Conservation (phyloP, 495 filamentous ascomycete genomes). For the Amniculicola lignicola region DNA sequence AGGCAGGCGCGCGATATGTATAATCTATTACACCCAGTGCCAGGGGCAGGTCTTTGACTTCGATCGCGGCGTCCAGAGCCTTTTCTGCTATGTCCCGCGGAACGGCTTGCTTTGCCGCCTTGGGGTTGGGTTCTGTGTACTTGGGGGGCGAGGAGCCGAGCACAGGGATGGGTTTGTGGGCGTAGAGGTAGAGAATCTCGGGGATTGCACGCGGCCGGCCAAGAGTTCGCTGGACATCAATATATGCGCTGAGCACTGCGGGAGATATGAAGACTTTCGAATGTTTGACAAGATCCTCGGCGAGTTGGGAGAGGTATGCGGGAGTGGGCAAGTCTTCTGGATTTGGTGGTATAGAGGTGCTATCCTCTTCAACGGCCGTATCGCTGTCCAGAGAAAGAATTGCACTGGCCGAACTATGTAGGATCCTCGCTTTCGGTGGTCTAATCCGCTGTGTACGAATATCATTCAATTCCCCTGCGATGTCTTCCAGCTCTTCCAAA, state of each 20-base stretch:
- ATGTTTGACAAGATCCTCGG: slow-evolving; percentile 65
- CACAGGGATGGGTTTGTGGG: slow-evolving; percentile 72
- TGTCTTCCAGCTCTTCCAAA: slow-evolving; percentile 15
- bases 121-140: slow-evolving; percentile 63
- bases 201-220: slow-evolving; percentile 70
- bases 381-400: slow-evolving; percentile 38
- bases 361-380: slow-evolving; percentile 2
- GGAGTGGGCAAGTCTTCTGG: slow-evolving; percentile 14
- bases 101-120: slow-evolving; percentile 66
- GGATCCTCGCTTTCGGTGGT: slow-evolving; percentile 1
- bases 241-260: slow-evolving; percentile 63
- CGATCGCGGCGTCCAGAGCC: slow-evolving; percentile 75
- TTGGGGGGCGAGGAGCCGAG: slow-evolving; percentile 55
- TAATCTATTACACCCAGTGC: slow-evolving; percentile 77
- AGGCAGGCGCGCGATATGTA: slow-evolving; percentile 71
- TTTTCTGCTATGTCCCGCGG: slow-evolving; percentile 60
- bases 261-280: slow-evolving; percentile 80
- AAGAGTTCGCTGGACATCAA: slow-evolving; percentile 68
- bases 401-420: slow-evolving; percentile 37
- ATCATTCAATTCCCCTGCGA: slow-evolving; percentile 15
- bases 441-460: slow-evolving; percentile 9
- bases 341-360: neutral
- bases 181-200: slow-evolving; percentile 75
- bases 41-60: slow-evolving; percentile 67
- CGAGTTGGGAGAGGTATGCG: slow-evolving; percentile 50